phyloP scores from a whole-genome alignment of 2,329 filamentous ascomycete species.

The Bipolaris gigantea region DNA sequence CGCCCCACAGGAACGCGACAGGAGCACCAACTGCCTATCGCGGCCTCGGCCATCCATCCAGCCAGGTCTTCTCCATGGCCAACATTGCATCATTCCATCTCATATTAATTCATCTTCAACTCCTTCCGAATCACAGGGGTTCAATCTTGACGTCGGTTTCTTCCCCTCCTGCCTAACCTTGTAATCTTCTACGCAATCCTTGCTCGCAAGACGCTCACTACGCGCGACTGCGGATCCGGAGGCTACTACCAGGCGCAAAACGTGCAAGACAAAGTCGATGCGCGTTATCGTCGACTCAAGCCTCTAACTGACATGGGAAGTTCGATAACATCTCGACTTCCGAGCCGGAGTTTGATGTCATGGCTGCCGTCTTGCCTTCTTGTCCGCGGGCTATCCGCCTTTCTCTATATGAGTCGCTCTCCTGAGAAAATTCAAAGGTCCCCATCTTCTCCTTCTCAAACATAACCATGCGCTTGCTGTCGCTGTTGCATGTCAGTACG shows the following conservation, averaged over 20 bases:
- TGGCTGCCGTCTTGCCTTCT: slow-evolving; percentile 2
- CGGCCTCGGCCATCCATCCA: background rate
- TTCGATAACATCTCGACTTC: slow-evolving; percentile 17
- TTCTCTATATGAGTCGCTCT: slow-evolving; percentile 15
- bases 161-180: slow-evolving; percentile 30
- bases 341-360: slow-evolving; percentile 8
- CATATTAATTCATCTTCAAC: too few relatives aligned
- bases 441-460: background rate
- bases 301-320: slow-evolving; percentile 35
- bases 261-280: slow-evolving; percentile 12
- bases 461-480: slow-evolving; percentile 25
- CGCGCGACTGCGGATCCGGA: slow-evolving; percentile 31
- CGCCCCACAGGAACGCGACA: too few relatives aligned
- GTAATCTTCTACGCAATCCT: slow-evolving; percentile 30
- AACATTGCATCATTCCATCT: too few relatives aligned
- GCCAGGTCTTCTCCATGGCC: background rate
- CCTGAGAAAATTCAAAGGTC: background rate
- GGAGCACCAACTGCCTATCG: too few relatives aligned
- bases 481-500: slow-evolving; percentile 12
- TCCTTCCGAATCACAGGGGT: background rate
- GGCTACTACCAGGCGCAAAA: slow-evolving; percentile 10
- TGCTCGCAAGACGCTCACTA: slow-evolving; percentile 18
- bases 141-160: slow-evolving; percentile 2
- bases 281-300: slow-evolving; percentile 1
- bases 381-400: background rate